Base-by-base conservation (phyloP, 805 yeast species). In the Saccharomycopsis olivae region DNA sequence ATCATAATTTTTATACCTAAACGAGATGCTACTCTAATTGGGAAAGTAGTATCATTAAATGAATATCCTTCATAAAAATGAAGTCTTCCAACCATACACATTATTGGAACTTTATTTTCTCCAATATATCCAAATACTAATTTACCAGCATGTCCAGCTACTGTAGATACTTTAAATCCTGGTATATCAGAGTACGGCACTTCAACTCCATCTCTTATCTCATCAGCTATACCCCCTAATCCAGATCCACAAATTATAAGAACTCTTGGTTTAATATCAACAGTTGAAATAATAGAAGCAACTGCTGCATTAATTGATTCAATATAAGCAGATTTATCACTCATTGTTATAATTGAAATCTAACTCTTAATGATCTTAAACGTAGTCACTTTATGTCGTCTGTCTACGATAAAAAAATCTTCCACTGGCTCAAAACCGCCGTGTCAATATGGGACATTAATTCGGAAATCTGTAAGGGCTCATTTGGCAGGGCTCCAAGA, bases 201-300 rank as follows among this genome's bases (percentile, higher is more conserved):
- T 36, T 66, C 71, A 16, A 74, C 59, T 3, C 13, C 28, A 16
- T 29, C 17, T 13, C 32, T n/a, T 8, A 61, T 41, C n/a, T 61
- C 51, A 36, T 71, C 65, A 1, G 88, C 79, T 36, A 89, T 78
- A 1, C 94, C 94, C 10, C 95, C 94, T 14, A 89, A 66, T 1
- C 98, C 98, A 3, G 96, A 83, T 5, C 98, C 98, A 60, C 96
- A 88, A 39, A 89, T 83, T 48, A 89, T 80, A 42, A 87, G 71
- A 0, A 75, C 77, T 44, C 73, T 62, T 2, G 96, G 95, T 10
- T 41, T 17, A n/a, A n/a, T n/a, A n/a, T n/a, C n/a, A n/a, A n/a
- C n/a, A n/a, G n/a, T n/a, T n/a, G n/a, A n/a, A n/a, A n/a, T n/a
- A n/a, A n/a, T n/a, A n/a, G n/a, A n/a, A n/a, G 27, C n/a, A n/a